phyloP scores from a whole-genome alignment of 768 basidiomycete species.

The Calocera cornea region DNA sequence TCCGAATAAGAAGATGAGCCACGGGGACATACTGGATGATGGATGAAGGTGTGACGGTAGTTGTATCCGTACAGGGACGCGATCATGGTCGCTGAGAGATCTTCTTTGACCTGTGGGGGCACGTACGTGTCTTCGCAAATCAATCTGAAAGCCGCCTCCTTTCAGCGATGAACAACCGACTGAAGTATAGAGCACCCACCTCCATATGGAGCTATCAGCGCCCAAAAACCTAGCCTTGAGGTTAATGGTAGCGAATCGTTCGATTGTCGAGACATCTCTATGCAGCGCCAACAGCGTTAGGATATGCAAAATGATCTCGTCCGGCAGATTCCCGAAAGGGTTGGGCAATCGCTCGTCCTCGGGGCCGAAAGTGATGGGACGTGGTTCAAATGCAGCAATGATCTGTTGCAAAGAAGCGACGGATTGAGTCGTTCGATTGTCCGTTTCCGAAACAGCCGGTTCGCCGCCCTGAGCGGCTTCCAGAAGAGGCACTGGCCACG shows the following conservation, averaged over 20 bases:
- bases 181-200: constrained; percentile 29
- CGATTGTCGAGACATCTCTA: constrained; percentile 46
- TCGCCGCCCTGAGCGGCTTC: not conserved
- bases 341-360: constrained; percentile 50
- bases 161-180: not conserved
- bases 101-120: constrained; percentile 55
- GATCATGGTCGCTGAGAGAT: constrained; percentile 37
- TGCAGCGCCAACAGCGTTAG: constrained; percentile 36
- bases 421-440: not conserved
- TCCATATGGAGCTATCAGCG: constrained; percentile 62
- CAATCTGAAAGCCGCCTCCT: not conserved
- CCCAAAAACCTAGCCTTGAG: constrained; percentile 63
- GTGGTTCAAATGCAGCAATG: not conserved
- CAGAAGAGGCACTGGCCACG: constrained; percentile 15
- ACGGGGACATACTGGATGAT: constrained; percentile 40
- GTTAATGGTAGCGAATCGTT: constrained; percentile 61
- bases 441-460: not conserved
- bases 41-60: constrained; percentile 65
- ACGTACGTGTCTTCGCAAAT: constrained; percentile 39
- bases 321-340: constrained; percentile 49
- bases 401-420: not conserved
- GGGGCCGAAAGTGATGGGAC: constrained; percentile 39
- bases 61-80: constrained; percentile 42
- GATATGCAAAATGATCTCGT: constrained; percentile 59
- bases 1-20: not conserved